Percentiles rank a stretch among this genome's conserved stretches.
These are phyloP conservation scores for Cryptosporidium canis DNA, from an alignment of 169 alveolate genomes.

Conservation along the genomic window DNA sequence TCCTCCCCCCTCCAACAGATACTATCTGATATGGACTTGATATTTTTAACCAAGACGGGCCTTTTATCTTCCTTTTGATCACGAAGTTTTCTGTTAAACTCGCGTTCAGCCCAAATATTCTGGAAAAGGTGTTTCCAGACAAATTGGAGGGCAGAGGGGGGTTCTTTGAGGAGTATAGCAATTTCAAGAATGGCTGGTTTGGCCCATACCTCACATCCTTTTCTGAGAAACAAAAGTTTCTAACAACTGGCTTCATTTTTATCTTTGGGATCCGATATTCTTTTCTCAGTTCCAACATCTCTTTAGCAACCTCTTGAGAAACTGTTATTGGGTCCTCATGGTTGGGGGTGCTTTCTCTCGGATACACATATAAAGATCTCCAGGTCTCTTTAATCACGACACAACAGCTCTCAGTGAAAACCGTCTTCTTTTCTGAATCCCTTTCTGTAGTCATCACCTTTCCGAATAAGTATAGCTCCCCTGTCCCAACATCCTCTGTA, in stretches of 20 bases:
- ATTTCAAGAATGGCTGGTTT: conserved; percentile 55
- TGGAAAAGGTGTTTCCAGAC: conserved; percentile 75
- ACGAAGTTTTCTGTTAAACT: conserved; percentile 76
- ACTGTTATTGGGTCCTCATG: conserved; percentile 53
- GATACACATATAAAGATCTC: conserved; percentile 58
- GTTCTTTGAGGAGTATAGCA: conserved; percentile 26
- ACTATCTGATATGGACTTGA: conserved; percentile 43
- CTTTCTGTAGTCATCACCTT: background rate
- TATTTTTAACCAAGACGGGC: conserved; percentile 85
- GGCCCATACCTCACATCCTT: conserved; percentile 56
- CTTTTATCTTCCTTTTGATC: conserved; percentile 82
- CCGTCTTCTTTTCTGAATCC: background rate
- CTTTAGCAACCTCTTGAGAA: conserved; percentile 60
- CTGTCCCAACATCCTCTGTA: conserved; percentile 24
- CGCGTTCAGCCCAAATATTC: conserved; percentile 76
- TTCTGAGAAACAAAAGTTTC: conserved; percentile 48
- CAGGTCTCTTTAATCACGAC: conserved; percentile 48
- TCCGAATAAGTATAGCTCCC: conserved; percentile 62
- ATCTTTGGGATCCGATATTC: conserved; percentile 48
- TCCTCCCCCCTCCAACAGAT: conserved; percentile 64
- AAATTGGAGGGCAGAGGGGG: conserved; percentile 71
- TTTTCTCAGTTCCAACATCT: conserved; percentile 33
- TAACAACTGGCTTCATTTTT: conserved; percentile 57
- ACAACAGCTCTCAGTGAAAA: conserved; percentile 32
- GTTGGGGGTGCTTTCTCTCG: conserved; percentile 47